Evolutionary conservation across 805 yeast genomes (phyloP), one percentile per base, ranked within the genome.

Genomic region (Cyberlindnera maritima): DNA sequence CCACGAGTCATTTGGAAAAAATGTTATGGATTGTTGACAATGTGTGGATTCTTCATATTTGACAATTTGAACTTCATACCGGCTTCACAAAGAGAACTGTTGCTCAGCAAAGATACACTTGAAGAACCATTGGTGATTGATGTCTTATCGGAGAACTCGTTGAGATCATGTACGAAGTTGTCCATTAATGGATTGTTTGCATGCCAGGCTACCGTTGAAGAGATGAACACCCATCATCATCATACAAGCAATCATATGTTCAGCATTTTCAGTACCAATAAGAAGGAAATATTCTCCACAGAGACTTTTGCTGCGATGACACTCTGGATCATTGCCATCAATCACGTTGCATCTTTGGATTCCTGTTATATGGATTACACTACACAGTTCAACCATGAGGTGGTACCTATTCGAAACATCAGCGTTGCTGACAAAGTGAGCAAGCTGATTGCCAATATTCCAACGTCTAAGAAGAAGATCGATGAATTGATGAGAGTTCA

Each of bases 301-400:
- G 63, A 59, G 7, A 65, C 66, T 19, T 59, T 61, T n/a, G 63
- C 63, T 19, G 87, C 81, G 35, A 65, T 76, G 63, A 58, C 64
- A n/a, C 75, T 76, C 19, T 85, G 91, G 91, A 72, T 83, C 34
- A 69, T 67, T 29, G 62, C 76, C 8, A 77, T 81, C 56, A 81
- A 81, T 53, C 74, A 69, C 52, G 66, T 77, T 8, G 71, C 81
- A 1, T 70, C 83, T 0, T 60, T 78, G 45, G 72, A 71, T 32
- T 64, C 74, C 1, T 70, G 74, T 42, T 49, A 53, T 8, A 41
- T 65, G 54, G 66, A 54, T 33, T 41, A 46, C 12, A 44, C 41
- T 6, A n/a, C 31, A 6, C 29, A 36, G 23, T 25, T 39, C 14
- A 41, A 51, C 36, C 44, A 48, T 38, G 74, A 62, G 35, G 53